A percentile compares a stretch with the other conserved stretches of the same genome.
These are phyloP conservation scores for Lachancea sp. DNA, from an alignment of 805 yeast genomes.

Conservation along the genomic window DNA sequence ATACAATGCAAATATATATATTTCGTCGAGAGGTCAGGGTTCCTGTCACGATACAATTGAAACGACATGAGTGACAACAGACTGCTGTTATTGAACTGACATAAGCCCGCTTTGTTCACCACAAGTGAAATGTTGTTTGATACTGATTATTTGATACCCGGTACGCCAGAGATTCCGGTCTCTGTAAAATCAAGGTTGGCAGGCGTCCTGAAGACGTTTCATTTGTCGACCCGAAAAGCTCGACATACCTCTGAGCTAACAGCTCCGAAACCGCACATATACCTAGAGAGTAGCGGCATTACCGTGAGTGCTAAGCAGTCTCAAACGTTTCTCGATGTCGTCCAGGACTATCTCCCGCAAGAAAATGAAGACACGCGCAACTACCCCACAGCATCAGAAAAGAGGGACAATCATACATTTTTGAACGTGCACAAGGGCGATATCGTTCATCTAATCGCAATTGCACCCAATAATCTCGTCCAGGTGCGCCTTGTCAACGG, in stretches of 20 bases:
- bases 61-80: too few relatives aligned
- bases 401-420: neutral
- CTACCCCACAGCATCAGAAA: neutral
- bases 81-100: too few relatives aligned
- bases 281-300: neutral
- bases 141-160: neutral
- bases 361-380: constrained; percentile 1
- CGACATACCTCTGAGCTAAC: neutral
- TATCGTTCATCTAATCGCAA: constrained; percentile 8
- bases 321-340: constrained; percentile 6
- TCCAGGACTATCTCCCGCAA: constrained; percentile 11
- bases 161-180: neutral
- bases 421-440: constrained; percentile 11
- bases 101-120: too few relatives aligned
- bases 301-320: neutral
- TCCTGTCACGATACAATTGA: too few relatives aligned
- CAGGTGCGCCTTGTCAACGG: constrained; percentile 7
- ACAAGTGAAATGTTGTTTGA: neutral
- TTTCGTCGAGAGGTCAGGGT: neutral
- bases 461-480: constrained; percentile 9
- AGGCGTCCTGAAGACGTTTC: constrained; percentile 1
- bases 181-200: constrained; percentile 2
- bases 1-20: too few relatives aligned
- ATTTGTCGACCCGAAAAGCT: neutral
- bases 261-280: constrained; percentile 1